Conservation (phyloP, 2,329 filamentous ascomycete species). For the Trichoderma koningiopsis region DNA sequence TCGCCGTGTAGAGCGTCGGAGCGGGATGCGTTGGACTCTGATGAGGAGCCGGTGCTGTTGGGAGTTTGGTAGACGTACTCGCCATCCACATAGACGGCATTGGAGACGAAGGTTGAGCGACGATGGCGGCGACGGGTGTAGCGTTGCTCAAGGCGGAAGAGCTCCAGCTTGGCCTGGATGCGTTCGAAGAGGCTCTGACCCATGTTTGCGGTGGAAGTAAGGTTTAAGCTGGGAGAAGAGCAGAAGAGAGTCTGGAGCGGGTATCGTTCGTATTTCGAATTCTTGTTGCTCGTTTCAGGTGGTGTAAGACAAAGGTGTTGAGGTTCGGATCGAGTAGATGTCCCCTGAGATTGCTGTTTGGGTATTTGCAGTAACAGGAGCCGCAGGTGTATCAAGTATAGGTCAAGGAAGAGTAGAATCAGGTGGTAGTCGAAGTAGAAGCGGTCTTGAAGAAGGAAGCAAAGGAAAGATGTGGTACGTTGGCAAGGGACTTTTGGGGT, state of each 20-base stretch:
- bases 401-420: neutral
- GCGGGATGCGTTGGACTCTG: conserved; percentile 45
- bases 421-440: conserved; percentile 6
- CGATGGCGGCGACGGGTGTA: conserved; percentile 87
- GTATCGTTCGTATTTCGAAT: neutral
- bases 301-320: neutral
- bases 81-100: conserved; percentile 90
- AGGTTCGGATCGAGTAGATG: neutral
- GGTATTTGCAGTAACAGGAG: neutral
- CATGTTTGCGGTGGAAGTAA: conserved; percentile 41
- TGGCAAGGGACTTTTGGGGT: conserved; percentile 8
- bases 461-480: conserved; percentile 13
- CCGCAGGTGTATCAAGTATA: neutral
- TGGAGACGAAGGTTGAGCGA: conserved; percentile 85
- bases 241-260: neutral
- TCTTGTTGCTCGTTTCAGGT: conserved; percentile 5
- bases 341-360: neutral
- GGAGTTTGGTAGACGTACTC: conserved; percentile 84
- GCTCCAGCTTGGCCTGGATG: conserved; percentile 73
- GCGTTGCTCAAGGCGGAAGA: conserved; percentile 92
- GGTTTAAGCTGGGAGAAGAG: neutral
- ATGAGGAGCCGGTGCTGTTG: conserved; percentile 59
- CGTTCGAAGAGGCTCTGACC: conserved; percentile 58
- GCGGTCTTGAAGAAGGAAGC: neutral
- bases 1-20: conserved; percentile 44